Percentiles rank a stretch among this genome's conserved stretches.
These are phyloP conservation scores for Apostasia ramifera DNA, from an alignment of 106 monocot species.

Conservation along the genomic window DNA sequence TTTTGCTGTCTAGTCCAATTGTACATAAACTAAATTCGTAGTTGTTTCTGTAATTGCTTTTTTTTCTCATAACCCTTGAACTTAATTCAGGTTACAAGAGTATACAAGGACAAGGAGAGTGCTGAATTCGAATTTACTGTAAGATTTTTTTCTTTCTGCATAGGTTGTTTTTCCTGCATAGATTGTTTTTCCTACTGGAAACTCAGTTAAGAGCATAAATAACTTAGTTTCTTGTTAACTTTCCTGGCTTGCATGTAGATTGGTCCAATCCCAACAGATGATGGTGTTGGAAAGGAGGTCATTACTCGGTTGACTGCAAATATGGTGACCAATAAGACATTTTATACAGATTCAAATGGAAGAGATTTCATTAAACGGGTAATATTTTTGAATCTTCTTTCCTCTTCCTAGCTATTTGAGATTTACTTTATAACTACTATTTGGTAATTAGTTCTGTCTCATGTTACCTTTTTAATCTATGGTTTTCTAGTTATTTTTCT, in stretches of 20 bases:
- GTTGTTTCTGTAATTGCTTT: not conserved
- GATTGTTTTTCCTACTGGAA: too few species aligned
- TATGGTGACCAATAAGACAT: slow-evolving; percentile 57
- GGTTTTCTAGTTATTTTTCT: too few species aligned
- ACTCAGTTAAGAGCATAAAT: too few species aligned
- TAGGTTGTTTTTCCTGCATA: too few species aligned
- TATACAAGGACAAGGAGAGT: slow-evolving; percentile 52
- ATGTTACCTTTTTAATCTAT: too few species aligned
- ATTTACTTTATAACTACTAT: too few species aligned
- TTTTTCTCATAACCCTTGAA: not conserved
- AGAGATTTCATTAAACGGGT: slow-evolving; percentile 71
- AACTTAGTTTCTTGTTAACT: too few species aligned
- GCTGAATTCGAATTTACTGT: slow-evolving; percentile 58
- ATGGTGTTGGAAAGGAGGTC: slow-evolving; percentile 41
- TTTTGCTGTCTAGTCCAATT: not conserved
- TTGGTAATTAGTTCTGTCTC: too few species aligned
- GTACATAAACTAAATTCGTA: not conserved
- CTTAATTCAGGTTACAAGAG: slow-evolving; percentile 34
- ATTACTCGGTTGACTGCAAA: slow-evolving; percentile 47
- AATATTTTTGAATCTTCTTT: not conserved
- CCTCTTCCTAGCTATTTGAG: too few species aligned
- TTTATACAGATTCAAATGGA: slow-evolving; percentile 74
- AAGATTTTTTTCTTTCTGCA: slow-evolving; percentile 10
- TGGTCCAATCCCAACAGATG: slow-evolving; percentile 33
- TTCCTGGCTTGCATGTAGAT: not conserved